phyloP scores from a whole-genome alignment of 2,329 filamentous ascomycete species.

The Myriosclerotinia scirpicola region DNA sequence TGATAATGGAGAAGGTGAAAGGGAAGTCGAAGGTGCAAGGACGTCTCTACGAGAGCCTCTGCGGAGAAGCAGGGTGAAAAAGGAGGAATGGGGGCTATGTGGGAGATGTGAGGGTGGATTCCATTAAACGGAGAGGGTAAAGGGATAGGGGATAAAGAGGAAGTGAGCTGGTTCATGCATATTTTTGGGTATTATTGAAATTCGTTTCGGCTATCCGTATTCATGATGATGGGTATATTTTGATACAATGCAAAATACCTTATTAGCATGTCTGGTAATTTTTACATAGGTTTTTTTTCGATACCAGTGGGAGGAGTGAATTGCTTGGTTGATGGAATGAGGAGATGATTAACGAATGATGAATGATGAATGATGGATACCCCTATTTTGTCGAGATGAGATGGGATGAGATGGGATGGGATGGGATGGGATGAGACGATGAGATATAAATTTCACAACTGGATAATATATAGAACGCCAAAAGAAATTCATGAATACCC shows the following conservation, averaged over 20 bases:
- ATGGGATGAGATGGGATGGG: not conserved
- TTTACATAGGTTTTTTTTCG: no score
- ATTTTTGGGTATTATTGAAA: conserved; percentile 1
- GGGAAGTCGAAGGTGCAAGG: not conserved
- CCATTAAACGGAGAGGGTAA: not conserved
- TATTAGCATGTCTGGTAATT: no score
- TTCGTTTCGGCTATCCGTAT: not conserved
- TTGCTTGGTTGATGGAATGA: not conserved
- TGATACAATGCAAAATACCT: no score
- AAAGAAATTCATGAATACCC: no score
- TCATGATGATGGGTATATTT: no score
- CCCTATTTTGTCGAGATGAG: not conserved
- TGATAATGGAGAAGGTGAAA: not conserved
- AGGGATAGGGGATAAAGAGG: not conserved
- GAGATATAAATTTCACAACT: not conserved
- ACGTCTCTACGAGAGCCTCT: no score
- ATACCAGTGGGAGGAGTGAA: not conserved
- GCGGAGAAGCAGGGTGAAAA: no score
- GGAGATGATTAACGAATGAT: no score
- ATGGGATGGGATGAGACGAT: not conserved
- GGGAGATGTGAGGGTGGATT: conserved; percentile 1
- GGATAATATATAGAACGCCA: not conserved
- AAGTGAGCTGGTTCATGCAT: conserved; percentile 5
- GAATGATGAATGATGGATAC: not conserved
- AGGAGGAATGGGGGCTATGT: not conserved